phyloP scores from a whole-genome alignment of 495 filamentous ascomycete species.

The Lepidopterella palustris region DNA sequence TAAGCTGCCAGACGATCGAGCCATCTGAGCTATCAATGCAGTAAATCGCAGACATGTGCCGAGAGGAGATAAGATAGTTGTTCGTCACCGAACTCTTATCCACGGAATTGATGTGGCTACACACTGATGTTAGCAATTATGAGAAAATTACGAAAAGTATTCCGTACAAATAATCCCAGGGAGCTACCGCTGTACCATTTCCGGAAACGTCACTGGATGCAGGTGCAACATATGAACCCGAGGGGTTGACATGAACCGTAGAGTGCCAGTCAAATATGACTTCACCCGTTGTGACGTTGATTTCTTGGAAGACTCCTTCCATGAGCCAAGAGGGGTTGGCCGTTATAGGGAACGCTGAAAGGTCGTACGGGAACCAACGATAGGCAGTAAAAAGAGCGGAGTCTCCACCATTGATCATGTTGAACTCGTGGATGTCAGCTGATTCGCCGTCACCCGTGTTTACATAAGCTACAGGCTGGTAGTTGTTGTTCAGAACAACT shows the following conservation, averaged over 20 bases:
- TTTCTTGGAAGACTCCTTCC: slow-evolving; percentile 42
- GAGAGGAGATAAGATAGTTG: slow-evolving; percentile 23
- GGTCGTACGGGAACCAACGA: slow-evolving; percentile 10
- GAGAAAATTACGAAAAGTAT: neutral
- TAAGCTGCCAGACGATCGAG: slow-evolving; percentile 22
- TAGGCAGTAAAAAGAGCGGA: slow-evolving; percentile 14
- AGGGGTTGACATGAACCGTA: slow-evolving; percentile 29
- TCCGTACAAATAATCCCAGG: slow-evolving; percentile 11
- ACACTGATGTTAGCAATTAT: no score
- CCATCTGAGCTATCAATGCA: slow-evolving; percentile 16
- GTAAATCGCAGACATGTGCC: slow-evolving; percentile 19
- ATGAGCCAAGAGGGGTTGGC: slow-evolving; percentile 37
- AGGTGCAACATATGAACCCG: neutral
- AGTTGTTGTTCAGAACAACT: slow-evolving; percentile 13
- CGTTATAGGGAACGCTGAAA: slow-evolving; percentile 18
- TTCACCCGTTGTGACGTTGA: slow-evolving; percentile 39
- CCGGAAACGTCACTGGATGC: slow-evolving; percentile 12
- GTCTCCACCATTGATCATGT: slow-evolving; percentile 18
- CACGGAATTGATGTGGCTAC: slow-evolving; percentile 26
- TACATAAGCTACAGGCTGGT: slow-evolving; percentile 3
- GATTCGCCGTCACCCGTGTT: slow-evolving; percentile 1
- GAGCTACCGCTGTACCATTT: slow-evolving; percentile 3
- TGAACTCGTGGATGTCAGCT: slow-evolving; percentile 34
- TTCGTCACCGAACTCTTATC: slow-evolving; percentile 18
- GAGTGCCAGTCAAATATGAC: slow-evolving; percentile 42